Percentiles rank a stretch among this genome's conserved stretches.
Conservation (phyloP, 345 rosid species). For the Streptanthus diversifolius region DNA sequence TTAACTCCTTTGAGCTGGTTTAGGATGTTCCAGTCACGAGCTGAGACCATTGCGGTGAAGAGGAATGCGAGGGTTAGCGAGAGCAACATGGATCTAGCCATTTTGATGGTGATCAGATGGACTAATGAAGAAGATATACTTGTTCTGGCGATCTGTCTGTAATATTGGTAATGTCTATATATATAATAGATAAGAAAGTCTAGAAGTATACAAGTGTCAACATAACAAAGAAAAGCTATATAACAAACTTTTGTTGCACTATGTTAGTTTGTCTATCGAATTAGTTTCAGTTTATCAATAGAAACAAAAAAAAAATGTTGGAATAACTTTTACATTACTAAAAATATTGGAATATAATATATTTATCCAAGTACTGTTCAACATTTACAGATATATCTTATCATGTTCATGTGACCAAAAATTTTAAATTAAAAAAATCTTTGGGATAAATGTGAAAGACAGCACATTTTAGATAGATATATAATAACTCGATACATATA, state of each 20-base stretch:
- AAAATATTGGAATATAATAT: not conserved
- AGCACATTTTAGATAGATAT: constrained; percentile 21
- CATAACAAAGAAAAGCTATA: not conserved
- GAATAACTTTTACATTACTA: not conserved
- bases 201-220: not conserved
- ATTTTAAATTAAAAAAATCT: not conserved
- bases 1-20: constrained; percentile 33
- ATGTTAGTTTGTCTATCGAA: not conserved
- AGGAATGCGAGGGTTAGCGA: constrained; percentile 38
- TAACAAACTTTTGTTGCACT: not conserved
- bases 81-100: constrained; percentile 38
- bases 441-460: constrained; percentile 27
- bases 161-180: not conserved
- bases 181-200: not conserved
- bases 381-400: not conserved
- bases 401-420: not conserved
- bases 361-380: not conserved
- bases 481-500: not conserved
- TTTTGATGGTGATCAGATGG: constrained; percentile 26
- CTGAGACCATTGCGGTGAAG: constrained; percentile 36
- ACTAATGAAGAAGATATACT: not conserved
- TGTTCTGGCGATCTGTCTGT: not conserved
- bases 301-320: not conserved
- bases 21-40: constrained; percentile 70
- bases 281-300: not conserved